These are phyloP conservation scores for Verticillium tricorpus DNA, from an alignment of 2,329 filamentous ascomycete genomes.

Conservation along the genomic window DNA sequence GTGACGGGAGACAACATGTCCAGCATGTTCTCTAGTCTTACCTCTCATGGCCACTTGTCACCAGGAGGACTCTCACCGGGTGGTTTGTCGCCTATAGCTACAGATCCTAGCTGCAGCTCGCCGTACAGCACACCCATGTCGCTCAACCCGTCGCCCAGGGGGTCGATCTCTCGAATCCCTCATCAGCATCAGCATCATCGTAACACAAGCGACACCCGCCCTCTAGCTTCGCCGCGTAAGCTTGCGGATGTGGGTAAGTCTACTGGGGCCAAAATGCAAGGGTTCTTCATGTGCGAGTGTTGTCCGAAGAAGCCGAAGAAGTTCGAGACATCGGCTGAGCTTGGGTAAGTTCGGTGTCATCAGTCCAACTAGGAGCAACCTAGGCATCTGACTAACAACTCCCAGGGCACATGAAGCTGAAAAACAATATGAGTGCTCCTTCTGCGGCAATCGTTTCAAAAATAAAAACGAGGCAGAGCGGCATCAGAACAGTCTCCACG, in stretches of 20 bases:
- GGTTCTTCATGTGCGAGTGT: constrained; percentile 75
- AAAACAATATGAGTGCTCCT: constrained; percentile 92
- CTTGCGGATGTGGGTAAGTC: constrained; percentile 45
- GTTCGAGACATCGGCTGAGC: constrained; percentile 78
- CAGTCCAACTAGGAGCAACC: background rate
- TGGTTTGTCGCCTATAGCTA: constrained; percentile 44
- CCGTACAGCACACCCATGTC: constrained; percentile 45
- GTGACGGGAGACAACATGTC: background rate
- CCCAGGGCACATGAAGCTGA: constrained; percentile 81
- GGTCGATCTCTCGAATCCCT: constrained; percentile 36
- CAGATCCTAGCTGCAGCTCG: constrained; percentile 37
- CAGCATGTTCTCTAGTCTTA: background rate
- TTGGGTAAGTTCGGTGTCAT: constrained; percentile 60
- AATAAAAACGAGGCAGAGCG: constrained; percentile 98
- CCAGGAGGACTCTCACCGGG: constrained; percentile 40
- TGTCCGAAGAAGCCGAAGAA: constrained; percentile 97
- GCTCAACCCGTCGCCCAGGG: constrained; percentile 44
- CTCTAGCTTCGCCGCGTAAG: constrained; percentile 45
- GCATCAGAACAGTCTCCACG: constrained; percentile 91
- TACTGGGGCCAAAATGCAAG: constrained; percentile 43
- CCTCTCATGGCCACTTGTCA: constrained; percentile 42
- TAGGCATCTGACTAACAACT: constrained; percentile 17
- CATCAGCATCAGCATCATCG: constrained; percentile 45
- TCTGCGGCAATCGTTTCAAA: constrained; percentile 93
- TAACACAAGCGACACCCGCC: constrained; percentile 35